These are phyloP conservation scores for Fusarium tjaetaba DNA, from an alignment of 2,329 filamentous ascomycete genomes.

Conservation along the genomic window DNA sequence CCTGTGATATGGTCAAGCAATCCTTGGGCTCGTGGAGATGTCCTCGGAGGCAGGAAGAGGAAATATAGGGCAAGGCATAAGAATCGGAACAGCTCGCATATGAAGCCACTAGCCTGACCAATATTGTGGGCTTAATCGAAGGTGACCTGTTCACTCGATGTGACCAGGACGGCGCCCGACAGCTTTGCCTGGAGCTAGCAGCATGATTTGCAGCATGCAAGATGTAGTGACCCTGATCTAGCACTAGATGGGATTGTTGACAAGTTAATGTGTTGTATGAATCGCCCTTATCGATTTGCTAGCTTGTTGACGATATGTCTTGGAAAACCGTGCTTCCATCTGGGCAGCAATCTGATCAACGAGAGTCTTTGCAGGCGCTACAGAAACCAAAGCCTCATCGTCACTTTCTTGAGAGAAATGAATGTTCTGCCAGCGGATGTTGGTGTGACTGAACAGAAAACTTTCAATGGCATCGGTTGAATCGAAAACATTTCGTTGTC, in stretches of 20 bases:
- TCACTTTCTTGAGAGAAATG: slow-evolving; percentile 78
- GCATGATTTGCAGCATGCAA: slow-evolving; percentile 82
- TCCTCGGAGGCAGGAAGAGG: slow-evolving; percentile 80
- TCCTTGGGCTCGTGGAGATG: slow-evolving; percentile 76
- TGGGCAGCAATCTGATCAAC: slow-evolving; percentile 87
- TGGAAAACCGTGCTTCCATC: slow-evolving; percentile 78
- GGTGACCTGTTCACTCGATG: slow-evolving; percentile 76
- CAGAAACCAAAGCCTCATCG: slow-evolving; percentile 78
- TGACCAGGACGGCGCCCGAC: slow-evolving; percentile 66
- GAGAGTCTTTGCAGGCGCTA: slow-evolving; percentile 83
- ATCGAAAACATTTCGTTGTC: slow-evolving; percentile 80
- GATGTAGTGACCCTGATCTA: slow-evolving; percentile 83
- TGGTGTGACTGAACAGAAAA: slow-evolving; percentile 77
- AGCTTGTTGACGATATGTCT: slow-evolving; percentile 66
- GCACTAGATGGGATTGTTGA: slow-evolving; percentile 78
- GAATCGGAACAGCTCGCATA: slow-evolving; percentile 83
- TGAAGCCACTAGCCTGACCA: slow-evolving; percentile 76
- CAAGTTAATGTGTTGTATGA: slow-evolving; percentile 77
- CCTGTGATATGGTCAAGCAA: slow-evolving; percentile 74
- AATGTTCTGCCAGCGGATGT: slow-evolving; percentile 86
- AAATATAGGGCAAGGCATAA: slow-evolving; percentile 80
- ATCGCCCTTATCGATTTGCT: slow-evolving; percentile 81
- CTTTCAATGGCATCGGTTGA: slow-evolving; percentile 76
- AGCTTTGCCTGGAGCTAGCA: slow-evolving; percentile 72
- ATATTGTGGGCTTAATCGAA: slow-evolving; percentile 88